These are phyloP conservation scores for Achlya hypogyna DNA, from an alignment of 352 stramenopile species.

Conservation along the genomic window DNA sequence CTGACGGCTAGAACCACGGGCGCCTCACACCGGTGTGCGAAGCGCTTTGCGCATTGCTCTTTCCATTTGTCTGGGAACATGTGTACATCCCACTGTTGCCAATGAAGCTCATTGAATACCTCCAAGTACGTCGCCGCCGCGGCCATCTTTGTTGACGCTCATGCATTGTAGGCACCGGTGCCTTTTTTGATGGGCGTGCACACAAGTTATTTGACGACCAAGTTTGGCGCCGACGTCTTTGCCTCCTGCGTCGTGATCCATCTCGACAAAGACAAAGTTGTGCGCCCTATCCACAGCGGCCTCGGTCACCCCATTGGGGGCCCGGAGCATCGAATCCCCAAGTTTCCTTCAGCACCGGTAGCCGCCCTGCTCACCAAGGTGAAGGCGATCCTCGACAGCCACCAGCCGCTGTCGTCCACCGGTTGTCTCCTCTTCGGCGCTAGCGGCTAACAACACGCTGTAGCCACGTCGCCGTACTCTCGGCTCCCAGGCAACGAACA, in stretches of 20 bases:
- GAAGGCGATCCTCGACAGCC: slow-evolving; percentile 5
- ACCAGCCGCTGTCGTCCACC: slow-evolving; percentile 1
- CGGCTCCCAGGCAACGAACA: too few relatives aligned
- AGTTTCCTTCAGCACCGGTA: not conserved
- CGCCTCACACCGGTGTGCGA: slow-evolving; percentile 71
- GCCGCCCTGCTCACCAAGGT: not conserved
- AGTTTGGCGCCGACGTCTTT: slow-evolving; percentile 61
- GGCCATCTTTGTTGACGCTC: not conserved
- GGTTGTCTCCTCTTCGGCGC: not conserved
- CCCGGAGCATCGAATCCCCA: slow-evolving; percentile 9
- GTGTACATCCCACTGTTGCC: slow-evolving; percentile 82
- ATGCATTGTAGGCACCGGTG: slow-evolving; percentile 44
- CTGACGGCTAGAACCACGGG: slow-evolving; percentile 42
- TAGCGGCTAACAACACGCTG: too few relatives aligned
- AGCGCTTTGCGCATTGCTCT: slow-evolving; percentile 66
- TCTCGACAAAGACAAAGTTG: slow-evolving; percentile 76
- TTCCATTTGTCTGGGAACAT: slow-evolving; percentile 78
- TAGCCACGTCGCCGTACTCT: too few relatives aligned
- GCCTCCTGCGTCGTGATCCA: slow-evolving; percentile 74
- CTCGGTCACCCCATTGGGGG: slow-evolving; percentile 47
- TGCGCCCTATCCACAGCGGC: slow-evolving; percentile 52
- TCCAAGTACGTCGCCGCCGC: slow-evolving; percentile 37
- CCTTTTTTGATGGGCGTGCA: slow-evolving; percentile 81
- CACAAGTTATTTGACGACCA: slow-evolving; percentile 68
- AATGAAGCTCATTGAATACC: slow-evolving; percentile 71